Percentiles rank a stretch among this genome's conserved stretches.
Evolutionary conservation across 2,329 filamentous ascomycete species (phyloP).

Genomic region (Bipolaris zeicola): DNA sequence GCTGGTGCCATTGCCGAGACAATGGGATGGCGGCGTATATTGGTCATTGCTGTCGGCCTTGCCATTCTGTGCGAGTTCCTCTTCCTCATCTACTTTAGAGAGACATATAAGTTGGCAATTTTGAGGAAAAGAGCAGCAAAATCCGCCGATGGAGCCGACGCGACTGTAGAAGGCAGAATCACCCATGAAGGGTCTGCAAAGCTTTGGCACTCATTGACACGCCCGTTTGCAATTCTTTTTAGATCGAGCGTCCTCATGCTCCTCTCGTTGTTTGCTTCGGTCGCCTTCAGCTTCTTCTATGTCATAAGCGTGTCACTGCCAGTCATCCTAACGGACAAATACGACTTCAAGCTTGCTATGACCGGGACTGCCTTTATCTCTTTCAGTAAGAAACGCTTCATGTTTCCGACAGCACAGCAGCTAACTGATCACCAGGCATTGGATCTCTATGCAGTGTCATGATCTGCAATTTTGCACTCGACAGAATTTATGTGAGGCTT

Average conservation of each 20-base stretch:
- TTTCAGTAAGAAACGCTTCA: slow-evolving; percentile 54
- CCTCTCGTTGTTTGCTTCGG: slow-evolving; percentile 52
- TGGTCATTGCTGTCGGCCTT: slow-evolving; percentile 58
- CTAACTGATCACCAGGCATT: slow-evolving; percentile 42
- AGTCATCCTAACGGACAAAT: slow-evolving; percentile 49
- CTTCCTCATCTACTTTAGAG: slow-evolving; percentile 60
- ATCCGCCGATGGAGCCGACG: slow-evolving; percentile 20
- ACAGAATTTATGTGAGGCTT: slow-evolving; percentile 60
- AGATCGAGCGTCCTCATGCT: slow-evolving; percentile 62
- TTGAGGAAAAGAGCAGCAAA: slow-evolving; percentile 43
- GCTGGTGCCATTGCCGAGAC: slow-evolving; percentile 61
- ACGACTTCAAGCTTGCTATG: slow-evolving; percentile 55
- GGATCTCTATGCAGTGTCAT: slow-evolving; percentile 57
- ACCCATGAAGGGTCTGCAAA: slow-evolving; percentile 29
- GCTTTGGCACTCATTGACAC: slow-evolving; percentile 48
- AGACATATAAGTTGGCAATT: slow-evolving; percentile 67
- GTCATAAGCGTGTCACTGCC: slow-evolving; percentile 55
- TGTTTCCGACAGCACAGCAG: neutral
- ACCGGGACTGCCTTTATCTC: slow-evolving; percentile 61
- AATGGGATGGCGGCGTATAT: slow-evolving; percentile 60
- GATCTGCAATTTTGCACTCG: slow-evolving; percentile 58
- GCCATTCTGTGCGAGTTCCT: slow-evolving; percentile 57
- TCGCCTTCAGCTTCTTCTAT: slow-evolving; percentile 55
- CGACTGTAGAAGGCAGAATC: slow-evolving; percentile 14
- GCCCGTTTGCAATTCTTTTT: slow-evolving; percentile 51